Conservation (phyloP, 495 filamentous ascomycete genomes). For the Aspergillus coremiiformis region DNA sequence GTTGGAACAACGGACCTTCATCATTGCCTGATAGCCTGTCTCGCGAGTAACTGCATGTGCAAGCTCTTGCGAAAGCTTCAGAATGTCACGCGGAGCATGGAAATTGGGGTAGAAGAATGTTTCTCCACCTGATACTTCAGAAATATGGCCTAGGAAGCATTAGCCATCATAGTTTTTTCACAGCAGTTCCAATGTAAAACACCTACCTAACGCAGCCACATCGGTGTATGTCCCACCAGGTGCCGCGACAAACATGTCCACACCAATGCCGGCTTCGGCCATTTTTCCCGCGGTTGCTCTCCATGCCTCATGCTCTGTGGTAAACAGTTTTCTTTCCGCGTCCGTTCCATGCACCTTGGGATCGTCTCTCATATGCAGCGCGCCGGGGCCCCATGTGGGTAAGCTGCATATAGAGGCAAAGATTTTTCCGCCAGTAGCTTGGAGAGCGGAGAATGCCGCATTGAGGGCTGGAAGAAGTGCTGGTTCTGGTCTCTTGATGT, state of each 20-base stretch:
- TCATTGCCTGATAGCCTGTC: constrained; percentile 90
- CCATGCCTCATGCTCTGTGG: constrained; percentile 81
- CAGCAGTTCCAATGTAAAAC: not conserved
- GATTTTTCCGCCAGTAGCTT: constrained; percentile 85
- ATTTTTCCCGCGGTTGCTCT: constrained; percentile 77
- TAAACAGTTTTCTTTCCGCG: constrained; percentile 84
- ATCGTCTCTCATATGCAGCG: constrained; percentile 77
- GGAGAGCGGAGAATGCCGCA: constrained; percentile 71
- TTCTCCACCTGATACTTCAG: constrained; percentile 72
- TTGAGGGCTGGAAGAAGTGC: constrained; percentile 78
- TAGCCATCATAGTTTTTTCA: constrained; percentile 4
- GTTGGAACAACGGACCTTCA: constrained; percentile 98
- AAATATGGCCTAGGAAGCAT: constrained; percentile 29
- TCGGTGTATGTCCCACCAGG: constrained; percentile 87
- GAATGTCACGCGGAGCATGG: constrained; percentile 72
- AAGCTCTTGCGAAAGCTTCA: constrained; percentile 80
- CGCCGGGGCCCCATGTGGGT: constrained; percentile 84
- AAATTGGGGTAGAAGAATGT: constrained; percentile 96
- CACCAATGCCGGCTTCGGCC: constrained; percentile 79
- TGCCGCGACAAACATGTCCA: constrained; percentile 90
- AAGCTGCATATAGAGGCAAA: constrained; percentile 77
- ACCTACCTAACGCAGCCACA: constrained; percentile 84
- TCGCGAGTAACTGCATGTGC: constrained; percentile 83
- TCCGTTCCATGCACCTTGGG: constrained; percentile 80
- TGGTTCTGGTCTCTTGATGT: constrained; percentile 81